phyloP scores from a whole-genome alignment of 805 yeast genomes.

The Barnettozyma vustinii region DNA sequence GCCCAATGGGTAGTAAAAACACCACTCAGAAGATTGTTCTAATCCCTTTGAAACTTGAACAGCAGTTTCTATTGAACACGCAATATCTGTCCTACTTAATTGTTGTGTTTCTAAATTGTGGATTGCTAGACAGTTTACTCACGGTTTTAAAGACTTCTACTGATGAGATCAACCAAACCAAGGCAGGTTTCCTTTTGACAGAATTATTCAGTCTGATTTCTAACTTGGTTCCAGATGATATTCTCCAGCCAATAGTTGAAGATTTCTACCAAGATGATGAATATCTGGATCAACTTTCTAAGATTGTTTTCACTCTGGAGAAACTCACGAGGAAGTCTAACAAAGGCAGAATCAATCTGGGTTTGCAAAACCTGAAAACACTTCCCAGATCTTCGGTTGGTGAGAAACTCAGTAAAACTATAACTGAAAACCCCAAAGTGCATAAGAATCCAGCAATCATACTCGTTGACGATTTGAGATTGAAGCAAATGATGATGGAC shows the following conservation, averaged over 20 bases:
- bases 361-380: constrained; percentile 25
- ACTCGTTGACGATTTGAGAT: constrained; percentile 52
- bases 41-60: constrained; percentile 31
- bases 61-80: constrained; percentile 41
- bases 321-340: constrained; percentile 34
- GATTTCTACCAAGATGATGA: constrained; percentile 3
- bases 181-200: constrained; percentile 59
- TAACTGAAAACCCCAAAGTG: constrained; percentile 22
- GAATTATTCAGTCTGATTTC: constrained; percentile 54
- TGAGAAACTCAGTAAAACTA: constrained; percentile 3
- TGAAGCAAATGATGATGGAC: constrained; percentile 59
- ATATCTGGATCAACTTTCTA: constrained; percentile 5
- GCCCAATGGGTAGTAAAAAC: constrained; percentile 35
- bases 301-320: constrained; percentile 45
- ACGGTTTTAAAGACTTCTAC: constrained; percentile 35
- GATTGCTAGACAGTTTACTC: constrained; percentile 44
- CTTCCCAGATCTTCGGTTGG: constrained; percentile 4
- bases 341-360: constrained; percentile 33
- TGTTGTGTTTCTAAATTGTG: constrained; percentile 48
- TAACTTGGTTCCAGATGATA: constrained; percentile 47
- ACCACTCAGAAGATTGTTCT: constrained; percentile 14
- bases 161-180: constrained; percentile 43
- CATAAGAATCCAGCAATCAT: constrained; percentile 9
- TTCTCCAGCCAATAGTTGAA: constrained; percentile 20
- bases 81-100: constrained; percentile 66